phyloP scores from a whole-genome alignment of 306 rosid species.

The Vachellia collinsii region DNA sequence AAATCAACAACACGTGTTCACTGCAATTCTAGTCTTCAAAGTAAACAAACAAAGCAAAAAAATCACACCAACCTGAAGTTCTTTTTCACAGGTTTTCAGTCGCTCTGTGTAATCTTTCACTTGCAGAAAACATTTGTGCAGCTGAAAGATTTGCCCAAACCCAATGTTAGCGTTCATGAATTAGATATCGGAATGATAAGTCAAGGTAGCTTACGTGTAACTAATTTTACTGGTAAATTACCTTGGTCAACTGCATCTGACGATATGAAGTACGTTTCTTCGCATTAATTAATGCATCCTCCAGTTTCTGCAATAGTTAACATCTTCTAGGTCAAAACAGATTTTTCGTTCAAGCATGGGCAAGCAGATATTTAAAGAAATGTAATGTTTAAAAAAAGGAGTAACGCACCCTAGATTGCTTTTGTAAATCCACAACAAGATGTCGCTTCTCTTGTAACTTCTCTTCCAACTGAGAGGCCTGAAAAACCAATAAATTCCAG shows the following conservation, averaged over 20 bases:
- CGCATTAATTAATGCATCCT: conserved; percentile 77
- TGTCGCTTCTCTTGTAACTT: conserved; percentile 42
- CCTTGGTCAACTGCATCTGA: conserved; percentile 75
- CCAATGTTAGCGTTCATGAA: conserved; percentile 37
- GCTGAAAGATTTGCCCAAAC: conserved; percentile 56
- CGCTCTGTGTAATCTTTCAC: conserved; percentile 63
- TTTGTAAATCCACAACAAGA: conserved; percentile 52
- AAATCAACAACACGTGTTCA: not conserved
- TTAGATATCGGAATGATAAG: conserved; percentile 1
- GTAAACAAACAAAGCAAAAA: conserved; percentile 5
- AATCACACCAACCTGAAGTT: conserved; percentile 77
- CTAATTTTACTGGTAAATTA: conserved; percentile 34
- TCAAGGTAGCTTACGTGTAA: conserved; percentile 20
- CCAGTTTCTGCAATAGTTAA: conserved; percentile 68
- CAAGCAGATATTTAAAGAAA: conserved; percentile 16
- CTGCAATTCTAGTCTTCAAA: conserved; percentile 15
- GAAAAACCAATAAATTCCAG: conserved; percentile 34
- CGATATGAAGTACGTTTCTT: conserved; percentile 73
- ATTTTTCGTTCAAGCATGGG: conserved; percentile 16
- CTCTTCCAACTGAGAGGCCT: conserved; percentile 54
- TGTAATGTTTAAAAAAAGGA: not conserved
- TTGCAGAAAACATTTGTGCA: conserved; percentile 66
- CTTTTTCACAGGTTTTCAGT: conserved; percentile 69
- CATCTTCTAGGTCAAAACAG: conserved; percentile 35
- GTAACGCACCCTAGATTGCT: conserved; percentile 50